phyloP scores from a whole-genome alignment of 2,329 filamentous ascomycete genomes.

The Apiospora phragmitis region DNA sequence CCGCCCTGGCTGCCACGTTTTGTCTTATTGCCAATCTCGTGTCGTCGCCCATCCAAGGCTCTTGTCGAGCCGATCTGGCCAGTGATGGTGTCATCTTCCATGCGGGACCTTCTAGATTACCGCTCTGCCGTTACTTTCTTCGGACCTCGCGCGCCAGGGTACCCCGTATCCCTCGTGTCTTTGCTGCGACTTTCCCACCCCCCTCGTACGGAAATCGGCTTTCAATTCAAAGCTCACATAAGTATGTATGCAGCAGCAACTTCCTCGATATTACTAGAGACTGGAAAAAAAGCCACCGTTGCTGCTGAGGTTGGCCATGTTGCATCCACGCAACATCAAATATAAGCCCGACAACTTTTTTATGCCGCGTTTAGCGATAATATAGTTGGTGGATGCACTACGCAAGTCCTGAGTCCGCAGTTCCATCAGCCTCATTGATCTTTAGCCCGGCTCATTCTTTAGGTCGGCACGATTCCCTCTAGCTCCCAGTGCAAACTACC shows the following conservation, averaged over 20 bases:
- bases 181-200: background rate
- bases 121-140: background rate
- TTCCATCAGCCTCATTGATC: background rate
- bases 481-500: background rate
- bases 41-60: background rate
- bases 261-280: background rate
- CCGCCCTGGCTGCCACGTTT: constrained; percentile 1
- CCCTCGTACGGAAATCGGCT: background rate
- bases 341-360: background rate
- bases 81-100: constrained; percentile 6
- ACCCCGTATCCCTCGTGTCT: background rate
- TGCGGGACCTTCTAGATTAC: background rate
- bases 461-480: background rate
- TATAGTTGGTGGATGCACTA: constrained; percentile 5
- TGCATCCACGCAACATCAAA: background rate
- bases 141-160: constrained; percentile 1
- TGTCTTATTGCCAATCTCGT: constrained; percentile 8
- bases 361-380: background rate
- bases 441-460: background rate
- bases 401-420: background rate
- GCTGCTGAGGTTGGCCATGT: background rate
- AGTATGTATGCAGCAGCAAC: background rate
- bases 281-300: background rate
- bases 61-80: background rate
- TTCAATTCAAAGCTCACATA: background rate